Evolutionary conservation across 2,329 filamentous ascomycete genomes (phyloP), one percentile per base, ranked within the genome.

Genomic region (Scleromitrula shiraiana): DNA sequence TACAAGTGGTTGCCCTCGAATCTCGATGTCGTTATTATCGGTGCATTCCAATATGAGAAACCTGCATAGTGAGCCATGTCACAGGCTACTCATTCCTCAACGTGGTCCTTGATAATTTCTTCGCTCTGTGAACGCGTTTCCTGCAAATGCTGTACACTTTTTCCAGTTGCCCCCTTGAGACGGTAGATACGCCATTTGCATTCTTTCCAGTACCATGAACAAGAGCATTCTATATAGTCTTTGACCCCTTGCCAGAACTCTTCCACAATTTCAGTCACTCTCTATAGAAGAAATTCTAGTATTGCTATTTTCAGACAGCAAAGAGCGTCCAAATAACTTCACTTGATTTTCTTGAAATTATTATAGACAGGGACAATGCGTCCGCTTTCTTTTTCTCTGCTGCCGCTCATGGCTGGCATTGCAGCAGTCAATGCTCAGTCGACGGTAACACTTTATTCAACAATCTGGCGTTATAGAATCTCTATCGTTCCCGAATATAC

Each of bases 191-290:
- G 37, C 29, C 45, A 41, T 42, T n/a, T 24, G 14, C 45, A 47
- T 47, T 47, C 45, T 47, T 41, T 7, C 45, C 12, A 33, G 15
- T n/a, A 47, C 7, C 22, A 29, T 14, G 26, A 10, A 26, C 29
- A 41, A 27, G 32, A 27, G 12, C 29, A 19, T 47, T 42, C 45
- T 47, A 47, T 47, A 47, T 42, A 47, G 41, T 7, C 22, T 12
- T 23, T 23, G 20, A 22, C 10, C 14, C 23, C 17, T 27, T 35
- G 15, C 30, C 7, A 41, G 6, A 22, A 47, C 10, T 22, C 27
- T 27, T 47, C 22, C 29, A 26, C 4, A 35, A 12, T 24, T 47
- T 35, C 45, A 47, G 45, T 42, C 29, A 32, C 5, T 42, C 37
- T 29, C 24, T 47, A 27, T 14, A 47, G 8, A 41, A 19, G 39